These are phyloP conservation scores for Eucalyptus cloeziana DNA, from an alignment of 345 rosid species.

Conservation along the genomic window DNA sequence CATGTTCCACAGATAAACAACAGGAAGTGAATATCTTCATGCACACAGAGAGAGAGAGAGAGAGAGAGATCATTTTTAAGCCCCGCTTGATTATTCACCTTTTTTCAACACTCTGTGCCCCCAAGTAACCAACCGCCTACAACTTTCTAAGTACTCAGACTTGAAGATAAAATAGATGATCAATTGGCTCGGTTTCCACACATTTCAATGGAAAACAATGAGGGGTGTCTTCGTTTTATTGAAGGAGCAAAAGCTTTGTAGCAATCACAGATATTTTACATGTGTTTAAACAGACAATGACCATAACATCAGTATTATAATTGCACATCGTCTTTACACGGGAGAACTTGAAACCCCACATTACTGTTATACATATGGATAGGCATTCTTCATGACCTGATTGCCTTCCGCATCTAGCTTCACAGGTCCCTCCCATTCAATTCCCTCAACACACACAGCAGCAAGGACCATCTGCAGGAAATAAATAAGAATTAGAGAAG, in stretches of 20 bases:
- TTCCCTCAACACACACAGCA: background rate
- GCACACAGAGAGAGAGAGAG: background rate
- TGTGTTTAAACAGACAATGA: background rate
- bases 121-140: background rate
- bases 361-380: background rate
- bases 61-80: background rate
- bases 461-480: background rate
- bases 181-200: background rate
- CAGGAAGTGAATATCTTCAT: background rate
- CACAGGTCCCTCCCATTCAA: background rate
- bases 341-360: background rate
- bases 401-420: background rate
- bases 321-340: background rate
- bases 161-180: background rate
- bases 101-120: background rate
- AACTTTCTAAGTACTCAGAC: background rate
- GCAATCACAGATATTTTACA: background rate
- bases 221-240: background rate
- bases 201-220: background rate
- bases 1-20: background rate
- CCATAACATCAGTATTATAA: background rate
- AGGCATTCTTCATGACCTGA: background rate
- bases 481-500: background rate
- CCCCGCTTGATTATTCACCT: background rate
- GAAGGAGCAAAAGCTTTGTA: background rate